Evolutionary conservation across 495 filamentous ascomycete genomes (phyloP).

Genomic region (Collariella sp.): DNA sequence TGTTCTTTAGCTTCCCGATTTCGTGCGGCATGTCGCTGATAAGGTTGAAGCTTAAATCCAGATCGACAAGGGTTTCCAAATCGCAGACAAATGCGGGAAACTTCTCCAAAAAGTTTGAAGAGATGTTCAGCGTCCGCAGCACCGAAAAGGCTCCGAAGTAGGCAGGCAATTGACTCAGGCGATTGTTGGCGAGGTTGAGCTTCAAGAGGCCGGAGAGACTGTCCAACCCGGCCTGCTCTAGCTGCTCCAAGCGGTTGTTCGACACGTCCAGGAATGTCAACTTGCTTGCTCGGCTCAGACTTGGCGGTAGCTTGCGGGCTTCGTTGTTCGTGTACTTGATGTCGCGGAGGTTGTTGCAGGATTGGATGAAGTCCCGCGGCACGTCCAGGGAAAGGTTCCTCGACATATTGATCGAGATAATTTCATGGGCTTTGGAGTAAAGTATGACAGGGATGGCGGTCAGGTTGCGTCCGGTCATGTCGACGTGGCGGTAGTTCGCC

Average conservation of each 20-base stretch:
- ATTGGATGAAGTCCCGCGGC: slow-evolving; percentile 92
- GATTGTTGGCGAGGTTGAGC: slow-evolving; percentile 89
- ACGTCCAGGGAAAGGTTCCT: slow-evolving; percentile 86
- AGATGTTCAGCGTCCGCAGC: slow-evolving; percentile 76
- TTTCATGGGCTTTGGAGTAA: slow-evolving; percentile 84
- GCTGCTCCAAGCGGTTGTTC: slow-evolving; percentile 80
- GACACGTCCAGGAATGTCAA: slow-evolving; percentile 88
- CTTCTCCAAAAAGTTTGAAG: slow-evolving; percentile 78
- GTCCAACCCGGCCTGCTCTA: slow-evolving; percentile 74
- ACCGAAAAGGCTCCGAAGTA: slow-evolving; percentile 72
- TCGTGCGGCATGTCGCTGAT: slow-evolving; percentile 66
- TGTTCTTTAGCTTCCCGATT: slow-evolving; percentile 63
- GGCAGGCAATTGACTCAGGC: slow-evolving; percentile 61
- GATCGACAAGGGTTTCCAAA: slow-evolving; percentile 74
- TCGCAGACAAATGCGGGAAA: slow-evolving; percentile 82
- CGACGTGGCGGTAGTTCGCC: slow-evolving; percentile 87
- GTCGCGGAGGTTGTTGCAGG: slow-evolving; percentile 82
- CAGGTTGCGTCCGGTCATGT: slow-evolving; percentile 83
- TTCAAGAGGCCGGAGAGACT: slow-evolving; percentile 61
- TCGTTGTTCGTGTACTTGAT: slow-evolving; percentile 94
- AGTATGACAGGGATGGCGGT: slow-evolving; percentile 91
- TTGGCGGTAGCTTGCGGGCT: slow-evolving; percentile 73
- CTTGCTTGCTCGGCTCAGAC: slow-evolving; percentile 69
- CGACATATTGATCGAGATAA: slow-evolving; percentile 89
- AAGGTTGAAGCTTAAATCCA: slow-evolving; percentile 94